These are phyloP conservation scores for Beverwykella pulmonaria DNA, from an alignment of 495 filamentous ascomycete genomes.

Conservation along the genomic window DNA sequence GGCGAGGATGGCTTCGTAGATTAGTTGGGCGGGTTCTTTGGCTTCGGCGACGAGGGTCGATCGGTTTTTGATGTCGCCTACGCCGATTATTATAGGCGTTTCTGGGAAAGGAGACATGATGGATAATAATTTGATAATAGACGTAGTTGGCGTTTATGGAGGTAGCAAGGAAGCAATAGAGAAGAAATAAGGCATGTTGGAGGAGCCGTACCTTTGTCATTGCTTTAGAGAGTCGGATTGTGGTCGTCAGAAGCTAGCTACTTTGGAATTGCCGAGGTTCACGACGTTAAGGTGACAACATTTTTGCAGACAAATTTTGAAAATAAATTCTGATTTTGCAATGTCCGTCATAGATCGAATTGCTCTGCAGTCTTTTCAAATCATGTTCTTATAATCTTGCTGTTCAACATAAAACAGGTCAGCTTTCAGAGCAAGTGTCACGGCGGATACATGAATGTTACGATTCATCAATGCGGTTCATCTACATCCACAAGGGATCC, in stretches of 20 bases:
- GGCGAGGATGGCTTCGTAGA: slow-evolving; percentile 52
- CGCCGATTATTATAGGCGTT: slow-evolving; percentile 55
- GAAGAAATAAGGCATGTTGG: background rate
- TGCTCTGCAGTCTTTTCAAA: too few species aligned
- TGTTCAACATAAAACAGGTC: too few species aligned
- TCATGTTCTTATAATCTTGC: too few species aligned
- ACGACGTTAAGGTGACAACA: too few species aligned
- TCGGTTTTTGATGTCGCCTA: slow-evolving; percentile 58
- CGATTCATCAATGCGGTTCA: background rate
- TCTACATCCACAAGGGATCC: slow-evolving; percentile 2
- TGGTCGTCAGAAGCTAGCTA: background rate
- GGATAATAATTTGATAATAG: too few species aligned
- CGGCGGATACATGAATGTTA: too few species aligned
- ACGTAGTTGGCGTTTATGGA: background rate
- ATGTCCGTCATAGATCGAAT: too few species aligned
- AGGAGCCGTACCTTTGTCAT: background rate
- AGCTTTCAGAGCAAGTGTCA: too few species aligned
- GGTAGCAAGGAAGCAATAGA: background rate
- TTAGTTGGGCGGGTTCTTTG: slow-evolving; percentile 56
- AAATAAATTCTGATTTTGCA: too few species aligned
- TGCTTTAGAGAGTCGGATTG: slow-evolving; percentile 22
- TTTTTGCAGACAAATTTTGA: too few species aligned
- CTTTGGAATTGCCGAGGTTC: slow-evolving; percentile 11
- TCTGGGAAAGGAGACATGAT: background rate
- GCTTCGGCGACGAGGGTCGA: slow-evolving; percentile 54